Evolutionary conservation across 2,329 filamentous ascomycete species (phyloP), one percentile per base, ranked within the genome.

Genomic region (Cadophora sp.): DNA sequence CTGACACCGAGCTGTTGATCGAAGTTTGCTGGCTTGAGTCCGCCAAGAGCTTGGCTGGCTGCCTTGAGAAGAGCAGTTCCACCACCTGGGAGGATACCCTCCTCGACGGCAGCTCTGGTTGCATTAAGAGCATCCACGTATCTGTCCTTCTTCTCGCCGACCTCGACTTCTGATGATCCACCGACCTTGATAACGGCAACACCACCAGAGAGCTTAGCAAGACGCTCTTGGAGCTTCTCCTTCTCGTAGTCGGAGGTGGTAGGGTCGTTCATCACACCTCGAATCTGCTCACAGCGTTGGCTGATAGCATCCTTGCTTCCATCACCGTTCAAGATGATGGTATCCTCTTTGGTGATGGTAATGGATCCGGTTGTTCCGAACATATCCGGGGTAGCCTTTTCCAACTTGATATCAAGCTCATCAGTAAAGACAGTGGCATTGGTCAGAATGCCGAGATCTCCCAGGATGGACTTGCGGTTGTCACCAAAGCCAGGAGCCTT

Each of bases 341-440:
- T 99, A 83, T 99, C 96, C 85, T 99, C 96, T 89, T 99, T 99
- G 81, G 96, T 99, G 84, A 99, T 98, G 81, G 96, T 98, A 85
- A 99, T 97, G 78, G 94, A 96, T 73, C 96, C 96, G 75, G 96
- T 98, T 69, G 93, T 96, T 75, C 96, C 96, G 79, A 99, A 93
- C 91, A 97, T 92, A 76, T 98, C 96, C 71, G 92, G 86, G 59
- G 94, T 98, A 70, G 93, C 91, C 90, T 98, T 99, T 86, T 99
- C 96, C 66, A 99, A 92, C 90, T 99, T 99, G 82, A 98, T 90
- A 79, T 98, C 96, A 71, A 99, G 92, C 88, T 99, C 96, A 69
- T 98, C 96, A 68, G 91, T 94, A 89, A 99, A 99, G 83, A 99
- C 96, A 76, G 92, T 97, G 79, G 92, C 93, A 84, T 97, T 97